Evolutionary conservation across 257 asterid genomes (phyloP).

Genomic region (Echium plantagineum): DNA sequence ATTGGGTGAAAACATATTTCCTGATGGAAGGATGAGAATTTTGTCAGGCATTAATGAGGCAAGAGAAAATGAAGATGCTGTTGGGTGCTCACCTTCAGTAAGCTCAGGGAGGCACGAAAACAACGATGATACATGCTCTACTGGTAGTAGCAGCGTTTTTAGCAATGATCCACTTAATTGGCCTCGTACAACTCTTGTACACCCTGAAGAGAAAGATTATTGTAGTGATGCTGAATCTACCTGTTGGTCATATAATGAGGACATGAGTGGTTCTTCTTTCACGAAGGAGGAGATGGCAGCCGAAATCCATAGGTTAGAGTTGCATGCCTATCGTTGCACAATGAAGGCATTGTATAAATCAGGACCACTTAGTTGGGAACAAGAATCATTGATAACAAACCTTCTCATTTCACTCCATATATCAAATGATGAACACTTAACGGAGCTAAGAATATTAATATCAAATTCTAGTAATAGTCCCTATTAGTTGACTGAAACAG

Average conservation of each 20-base stretch:
- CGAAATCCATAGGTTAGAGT: constrained; percentile 34
- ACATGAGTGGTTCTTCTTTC: constrained; percentile 7
- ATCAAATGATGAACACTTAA: constrained; percentile 39
- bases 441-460: constrained; percentile 32
- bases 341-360: constrained; percentile 40
- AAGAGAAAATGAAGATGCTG: constrained; percentile 6
- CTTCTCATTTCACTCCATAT: constrained; percentile 40
- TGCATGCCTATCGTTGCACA: constrained; percentile 39
- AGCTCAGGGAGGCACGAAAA: constrained; percentile 11
- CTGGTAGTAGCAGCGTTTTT: constrained; percentile 25
- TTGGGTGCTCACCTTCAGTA: constrained; percentile 1
- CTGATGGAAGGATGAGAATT: constrained; percentile 3
- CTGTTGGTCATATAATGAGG: constrained; percentile 13
- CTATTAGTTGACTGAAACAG: constrained; percentile 15
- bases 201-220: constrained; percentile 12
- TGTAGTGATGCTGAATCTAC: constrained; percentile 36
- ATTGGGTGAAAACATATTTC: constrained; percentile 8
- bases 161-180: constrained; percentile 9
- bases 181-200: constrained; percentile 6
- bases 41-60: constrained; percentile 12
- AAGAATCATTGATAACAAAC: constrained; percentile 36
- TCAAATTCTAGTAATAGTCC: constrained; percentile 19
- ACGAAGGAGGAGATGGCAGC: constrained; percentile 16
- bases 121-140: constrained; percentile 21
- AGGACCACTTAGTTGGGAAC: constrained; percentile 48